Base-by-base conservation (phyloP, 2,329 filamentous ascomycete genomes). In the Diaporthe nobilis region DNA sequence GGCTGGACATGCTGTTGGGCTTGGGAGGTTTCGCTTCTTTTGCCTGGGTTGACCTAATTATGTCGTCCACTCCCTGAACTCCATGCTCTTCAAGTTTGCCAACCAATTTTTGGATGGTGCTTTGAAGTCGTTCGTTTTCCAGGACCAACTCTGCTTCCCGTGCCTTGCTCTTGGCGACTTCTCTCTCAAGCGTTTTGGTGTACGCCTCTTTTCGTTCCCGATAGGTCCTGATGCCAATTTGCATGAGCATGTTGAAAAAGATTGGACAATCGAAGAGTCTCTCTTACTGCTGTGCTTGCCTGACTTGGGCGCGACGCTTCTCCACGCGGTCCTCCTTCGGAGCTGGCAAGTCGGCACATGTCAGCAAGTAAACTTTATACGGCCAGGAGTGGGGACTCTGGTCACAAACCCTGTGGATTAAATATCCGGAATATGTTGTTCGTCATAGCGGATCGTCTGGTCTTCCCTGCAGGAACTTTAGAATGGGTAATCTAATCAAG, bases 341-440 rank as follows among this genome's bases (percentile, higher is more conserved):
- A 31, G 74, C 80, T 81, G 55, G 42, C 8, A 25, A 37, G 44
- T 44, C n/a, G 47, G 34, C 37, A 76, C 57, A 37, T 73, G 72
- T 70, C 31, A 15, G 70, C 51, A 15, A n/a, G 7, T 12, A 25
- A 3, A 1, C 5, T 12, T 4, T 0, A 28, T 20, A 20, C 9
- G 20, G 22, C 31, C 3, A 39, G 2, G 22, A 12, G 15, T 0
- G 13, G 1, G 42, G 3, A 20, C 7, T 31, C 28, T 0, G 22
- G 34, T 9, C 15, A 79, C 76, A 12, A 44, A 82, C 82, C 82
- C 22, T 72, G 75, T 9, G 82, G 82, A 10, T 82, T 84, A n/a
- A 84, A 84, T 4, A 84, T 82, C 28, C 81, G 81, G 39, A 84
- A 84, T 39, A 84, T 82, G 55, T 73, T 74, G 6, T 68, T 42